phyloP scores from a whole-genome alignment of 768 basidiomycete genomes.

The Auriscalpium vulgare region DNA sequence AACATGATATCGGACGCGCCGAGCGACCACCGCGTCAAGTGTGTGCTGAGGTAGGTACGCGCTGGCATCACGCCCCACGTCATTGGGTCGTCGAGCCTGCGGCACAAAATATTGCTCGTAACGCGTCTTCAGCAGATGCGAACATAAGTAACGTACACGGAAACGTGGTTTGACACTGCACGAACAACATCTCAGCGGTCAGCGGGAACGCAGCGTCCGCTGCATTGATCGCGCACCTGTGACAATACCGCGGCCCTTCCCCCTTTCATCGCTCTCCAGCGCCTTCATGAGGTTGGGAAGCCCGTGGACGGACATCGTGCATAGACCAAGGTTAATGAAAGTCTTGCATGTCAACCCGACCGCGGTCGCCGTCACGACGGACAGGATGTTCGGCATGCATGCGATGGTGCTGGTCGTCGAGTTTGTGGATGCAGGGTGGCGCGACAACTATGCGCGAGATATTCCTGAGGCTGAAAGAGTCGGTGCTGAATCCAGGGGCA shows the following conservation, averaged over 20 bases:
- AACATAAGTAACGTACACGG: constrained; percentile 50
- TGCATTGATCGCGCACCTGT: constrained; percentile 47
- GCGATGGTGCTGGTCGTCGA: not conserved
- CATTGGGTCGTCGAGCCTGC: constrained; percentile 74
- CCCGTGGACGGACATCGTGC: constrained; percentile 64
- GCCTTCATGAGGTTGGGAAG: constrained; percentile 56
- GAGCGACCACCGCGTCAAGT: constrained; percentile 79
- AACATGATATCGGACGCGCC: constrained; percentile 94
- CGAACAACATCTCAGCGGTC: not conserved
- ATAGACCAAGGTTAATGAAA: constrained; percentile 59
- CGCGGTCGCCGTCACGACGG: constrained; percentile 51
- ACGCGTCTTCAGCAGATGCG: no score
- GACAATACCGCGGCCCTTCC: constrained; percentile 53
- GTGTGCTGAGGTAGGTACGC: constrained; percentile 46
- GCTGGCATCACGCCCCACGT: constrained; percentile 83
- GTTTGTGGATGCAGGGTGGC: not conserved
- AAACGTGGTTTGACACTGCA: constrained; percentile 88
- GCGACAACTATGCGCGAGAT: no score
- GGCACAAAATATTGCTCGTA: not conserved
- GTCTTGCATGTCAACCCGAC: constrained; percentile 77
- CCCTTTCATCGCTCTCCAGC: constrained; percentile 40
- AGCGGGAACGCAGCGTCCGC: not conserved
- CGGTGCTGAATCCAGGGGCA: no score
- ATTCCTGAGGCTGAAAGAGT: no score
- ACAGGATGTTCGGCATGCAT: constrained; percentile 25